Percentiles rank a stretch among this genome's conserved stretches.
Conservation (phyloP, 305 asterid genomes). For the Rubia peregrina region DNA sequence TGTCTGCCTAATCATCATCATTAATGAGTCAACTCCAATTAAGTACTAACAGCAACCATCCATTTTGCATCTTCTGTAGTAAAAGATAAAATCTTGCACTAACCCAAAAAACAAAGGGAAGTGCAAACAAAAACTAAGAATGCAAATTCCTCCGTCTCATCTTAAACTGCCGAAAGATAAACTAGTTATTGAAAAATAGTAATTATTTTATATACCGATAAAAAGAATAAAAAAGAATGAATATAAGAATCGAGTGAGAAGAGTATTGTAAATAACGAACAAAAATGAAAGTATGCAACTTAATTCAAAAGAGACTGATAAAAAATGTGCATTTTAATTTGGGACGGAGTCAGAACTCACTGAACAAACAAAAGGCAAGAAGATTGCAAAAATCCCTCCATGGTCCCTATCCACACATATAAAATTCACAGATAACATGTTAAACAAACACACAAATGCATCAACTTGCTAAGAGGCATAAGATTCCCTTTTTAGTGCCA, state of each 20-base stretch:
- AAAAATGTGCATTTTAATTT: too few relatives aligned
- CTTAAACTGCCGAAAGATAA: too few relatives aligned
- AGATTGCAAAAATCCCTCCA: neutral
- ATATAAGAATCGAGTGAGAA: too few relatives aligned
- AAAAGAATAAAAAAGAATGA: too few relatives aligned
- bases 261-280: too few relatives aligned
- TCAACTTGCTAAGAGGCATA: constrained; percentile 11
- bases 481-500: constrained; percentile 7
- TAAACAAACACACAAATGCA: neutral
- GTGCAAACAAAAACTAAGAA: neutral
- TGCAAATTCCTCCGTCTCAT: too few relatives aligned
- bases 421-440: neutral
- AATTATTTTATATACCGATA: too few relatives aligned
- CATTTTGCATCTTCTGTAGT: neutral
- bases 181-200: too few relatives aligned
- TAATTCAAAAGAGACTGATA: too few relatives aligned
- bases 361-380: neutral
- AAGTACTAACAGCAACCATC: constrained; percentile 2
- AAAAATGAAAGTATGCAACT: too few relatives aligned
- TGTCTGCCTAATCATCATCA: constrained; percentile 38
- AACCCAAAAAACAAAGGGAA: neutral
- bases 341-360: neutral
- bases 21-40: constrained; percentile 1
- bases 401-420: constrained; percentile 2
- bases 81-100: neutral